A percentile compares a stretch with the other conserved stretches of the same genome.
These are phyloP conservation scores for Fusarium sp. DNA, from an alignment of 2,329 filamentous ascomycete genomes.

Conservation along the genomic window DNA sequence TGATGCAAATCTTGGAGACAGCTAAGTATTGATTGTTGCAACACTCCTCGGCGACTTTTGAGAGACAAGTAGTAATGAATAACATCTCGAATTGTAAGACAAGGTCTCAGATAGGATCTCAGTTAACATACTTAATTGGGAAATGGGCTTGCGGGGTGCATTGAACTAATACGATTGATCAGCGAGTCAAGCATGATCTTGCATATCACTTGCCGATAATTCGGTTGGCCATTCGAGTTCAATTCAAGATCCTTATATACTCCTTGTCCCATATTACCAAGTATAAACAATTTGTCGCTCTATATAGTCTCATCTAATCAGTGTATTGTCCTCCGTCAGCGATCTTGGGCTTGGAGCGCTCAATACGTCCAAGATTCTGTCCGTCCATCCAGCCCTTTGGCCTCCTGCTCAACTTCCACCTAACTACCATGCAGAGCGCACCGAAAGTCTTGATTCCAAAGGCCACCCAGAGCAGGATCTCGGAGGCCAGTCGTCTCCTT, in stretches of 20 bases:
- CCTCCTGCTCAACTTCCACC: slow-evolving; percentile 41
- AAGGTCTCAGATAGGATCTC: not conserved
- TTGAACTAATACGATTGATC: not conserved
- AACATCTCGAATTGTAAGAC: not conserved
- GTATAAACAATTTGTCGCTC: not conserved
- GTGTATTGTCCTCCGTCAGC: slow-evolving; percentile 32
- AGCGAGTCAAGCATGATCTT: not conserved
- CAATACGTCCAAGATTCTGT: slow-evolving; percentile 34
- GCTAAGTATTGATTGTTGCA: not conserved
- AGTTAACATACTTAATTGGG: not conserved
- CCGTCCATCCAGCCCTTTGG: slow-evolving; percentile 42
- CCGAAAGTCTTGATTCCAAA: slow-evolving; percentile 32
- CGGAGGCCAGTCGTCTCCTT: slow-evolving; percentile 19
- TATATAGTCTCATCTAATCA: slow-evolving; percentile 17
- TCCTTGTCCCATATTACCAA: not conserved
- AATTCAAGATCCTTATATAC: not conserved
- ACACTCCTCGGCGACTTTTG: too few species aligned
- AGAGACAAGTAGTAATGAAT: not conserved
- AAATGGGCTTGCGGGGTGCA: not conserved
- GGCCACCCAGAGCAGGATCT: slow-evolving; percentile 40
- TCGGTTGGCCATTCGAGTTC: not conserved
- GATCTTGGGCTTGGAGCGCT: slow-evolving; percentile 15
- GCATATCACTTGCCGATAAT: not conserved
- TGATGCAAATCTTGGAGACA: not conserved
- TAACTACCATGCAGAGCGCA: slow-evolving; percentile 37